Percentiles rank a stretch among this genome's conserved stretches.
Evolutionary conservation across 805 yeast species (phyloP).

Genomic region (Kodamaea nitidulidarum): DNA sequence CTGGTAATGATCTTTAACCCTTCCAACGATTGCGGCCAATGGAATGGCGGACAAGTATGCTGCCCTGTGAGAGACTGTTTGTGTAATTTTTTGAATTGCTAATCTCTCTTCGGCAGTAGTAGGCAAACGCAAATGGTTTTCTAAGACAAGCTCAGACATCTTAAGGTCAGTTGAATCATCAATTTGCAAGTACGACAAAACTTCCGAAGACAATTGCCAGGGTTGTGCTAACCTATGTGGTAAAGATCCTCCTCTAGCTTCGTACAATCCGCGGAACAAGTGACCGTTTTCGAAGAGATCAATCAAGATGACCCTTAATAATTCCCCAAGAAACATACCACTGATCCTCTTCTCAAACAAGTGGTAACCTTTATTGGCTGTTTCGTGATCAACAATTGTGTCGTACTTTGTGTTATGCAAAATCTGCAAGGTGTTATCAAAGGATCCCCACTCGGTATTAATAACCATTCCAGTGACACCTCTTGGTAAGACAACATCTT

Average conservation of each 20-base stretch:
- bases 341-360: constrained; percentile 89
- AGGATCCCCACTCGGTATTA: constrained; percentile 98
- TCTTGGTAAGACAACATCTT: constrained; percentile 21
- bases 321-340: constrained; percentile 92
- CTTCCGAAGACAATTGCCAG: constrained; percentile 77
- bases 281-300: constrained; percentile 61
- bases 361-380: constrained; percentile 84
- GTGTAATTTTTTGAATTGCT: constrained; percentile 67
- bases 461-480: constrained; percentile 72
- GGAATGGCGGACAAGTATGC: constrained; percentile 88
- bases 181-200: constrained; percentile 79
- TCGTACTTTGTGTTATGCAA: constrained; percentile 82
- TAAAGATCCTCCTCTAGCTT: constrained; percentile 37
- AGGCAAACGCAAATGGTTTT: constrained; percentile 63
- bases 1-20: constrained; percentile 57
- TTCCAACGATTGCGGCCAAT: constrained; percentile 76
- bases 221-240: constrained; percentile 70
- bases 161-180: constrained; percentile 74
- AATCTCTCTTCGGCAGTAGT: constrained; percentile 68
- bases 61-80: constrained; percentile 83
- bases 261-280: constrained; percentile 53
- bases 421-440: constrained; percentile 73
- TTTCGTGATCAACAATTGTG: constrained; percentile 58
- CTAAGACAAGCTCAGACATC: constrained; percentile 65
- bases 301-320: constrained; percentile 67